phyloP scores from a whole-genome alignment of 352 stramenopile species.

The Phytophthora agathidicida region DNA sequence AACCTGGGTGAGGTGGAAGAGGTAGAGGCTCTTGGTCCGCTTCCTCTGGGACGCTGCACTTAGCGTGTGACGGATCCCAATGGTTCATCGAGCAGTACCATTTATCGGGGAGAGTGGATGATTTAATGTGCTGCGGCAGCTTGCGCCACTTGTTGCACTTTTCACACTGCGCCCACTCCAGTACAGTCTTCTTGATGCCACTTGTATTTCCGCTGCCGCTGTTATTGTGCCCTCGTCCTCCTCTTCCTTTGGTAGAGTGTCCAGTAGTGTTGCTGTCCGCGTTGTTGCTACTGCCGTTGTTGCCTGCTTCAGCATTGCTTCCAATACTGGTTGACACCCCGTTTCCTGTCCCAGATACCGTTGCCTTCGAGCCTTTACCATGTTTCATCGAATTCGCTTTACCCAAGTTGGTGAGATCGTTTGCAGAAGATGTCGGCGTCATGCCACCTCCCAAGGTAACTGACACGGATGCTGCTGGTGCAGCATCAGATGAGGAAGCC shows the following conservation, averaged over 20 bases:
- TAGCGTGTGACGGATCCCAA: constrained; percentile 88
- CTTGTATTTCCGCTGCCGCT: constrained; percentile 8
- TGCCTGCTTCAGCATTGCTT: constrained; percentile 14
- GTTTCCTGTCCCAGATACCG: constrained; percentile 16
- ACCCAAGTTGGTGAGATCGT: constrained; percentile 9
- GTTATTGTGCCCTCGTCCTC: constrained; percentile 17
- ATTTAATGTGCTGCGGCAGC: constrained; percentile 91
- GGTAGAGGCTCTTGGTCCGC: constrained; percentile 74
- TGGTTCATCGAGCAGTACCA: constrained; percentile 98
- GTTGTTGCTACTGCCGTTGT: constrained; percentile 4
- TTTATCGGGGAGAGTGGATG: constrained; percentile 92
- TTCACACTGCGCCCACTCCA: constrained; percentile 97
- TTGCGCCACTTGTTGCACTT: constrained; percentile 97
- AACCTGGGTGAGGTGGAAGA: constrained; percentile 38
- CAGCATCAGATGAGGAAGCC: constrained; percentile 18
- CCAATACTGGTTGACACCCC: background rate
- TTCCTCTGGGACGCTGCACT: constrained; percentile 77
- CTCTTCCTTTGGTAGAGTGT: constrained; percentile 25
- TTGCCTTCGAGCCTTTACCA: constrained; percentile 28
- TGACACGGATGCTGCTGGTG: constrained; percentile 21
- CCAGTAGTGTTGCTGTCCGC: background rate
- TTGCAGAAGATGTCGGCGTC: constrained; percentile 25
- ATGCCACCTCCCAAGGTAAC: background rate
- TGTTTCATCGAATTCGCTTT: constrained; percentile 30
- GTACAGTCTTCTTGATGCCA: constrained; percentile 74